Evolutionary conservation across 768 basidiomycete species (phyloP), one percentile per base, ranked within the genome.

Genomic region (Suillus tomentosus): DNA sequence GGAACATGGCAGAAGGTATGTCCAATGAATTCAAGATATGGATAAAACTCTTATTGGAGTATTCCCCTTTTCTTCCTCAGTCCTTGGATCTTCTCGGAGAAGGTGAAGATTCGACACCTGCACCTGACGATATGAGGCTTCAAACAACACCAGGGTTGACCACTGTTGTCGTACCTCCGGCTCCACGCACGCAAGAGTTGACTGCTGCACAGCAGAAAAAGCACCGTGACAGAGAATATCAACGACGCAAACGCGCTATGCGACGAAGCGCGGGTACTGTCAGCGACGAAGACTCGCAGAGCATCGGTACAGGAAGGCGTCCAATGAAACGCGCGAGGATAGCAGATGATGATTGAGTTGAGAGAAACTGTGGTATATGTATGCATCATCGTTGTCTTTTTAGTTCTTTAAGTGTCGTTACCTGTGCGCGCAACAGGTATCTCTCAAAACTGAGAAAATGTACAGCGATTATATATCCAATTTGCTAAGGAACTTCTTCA

Each of bases 221-320:
- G 75, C 78, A 86, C 55, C 80, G 91, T n/a, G 92, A 93, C 70
- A 82, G 88, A 65, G 90, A 92, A 68, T 94, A 92, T 71, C 91
- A 93, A 72, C 78, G 92, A 62, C 86, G 85, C 75, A 92, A 92
- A 71, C 82, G 91, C 24, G 90, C 90, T 15, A 75, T 77, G 54
- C 82, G 84, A 60, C 82, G 87, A 60, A 88, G 89, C 62, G 82
- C 84, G 22, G 89, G 87, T 27, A 89, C 90, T 31, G 72, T 79
- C 51, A 92, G 91, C 69, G 91, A 92, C 64, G 91, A 93, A 39
- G 91, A 93, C 69, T 78, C 85, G 27, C 75, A 76, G 47, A 77
- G 72, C 48, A 24, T 66, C 19, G 75, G 81, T 13, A 81, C 83
- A 22, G 81, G 84, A 17, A 79, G 91, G 66, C 80, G 90, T 68